These are phyloP conservation scores for Penicillium angulare DNA, from an alignment of 495 filamentous ascomycete species.

Conservation along the genomic window DNA sequence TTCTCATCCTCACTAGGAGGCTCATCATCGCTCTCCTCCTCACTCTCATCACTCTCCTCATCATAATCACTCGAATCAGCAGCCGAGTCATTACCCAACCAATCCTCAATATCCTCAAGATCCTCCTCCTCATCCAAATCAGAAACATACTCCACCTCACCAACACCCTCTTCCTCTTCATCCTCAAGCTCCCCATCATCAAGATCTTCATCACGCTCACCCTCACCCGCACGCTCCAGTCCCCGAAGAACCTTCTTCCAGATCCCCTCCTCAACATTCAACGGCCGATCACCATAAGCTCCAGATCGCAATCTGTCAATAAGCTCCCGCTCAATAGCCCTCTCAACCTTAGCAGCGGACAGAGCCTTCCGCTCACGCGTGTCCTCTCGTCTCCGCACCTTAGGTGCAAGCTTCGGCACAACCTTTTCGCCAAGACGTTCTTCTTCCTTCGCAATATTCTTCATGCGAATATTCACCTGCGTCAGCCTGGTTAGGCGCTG, in stretches of 20 bases:
- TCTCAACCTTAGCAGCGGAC: conserved; percentile 91
- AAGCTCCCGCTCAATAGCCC: conserved; percentile 92
- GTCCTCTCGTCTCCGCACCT: conserved; percentile 83
- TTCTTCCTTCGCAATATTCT: conserved; percentile 80
- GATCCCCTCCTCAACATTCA: conserved; percentile 90
- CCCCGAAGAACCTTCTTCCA: conserved; percentile 98
- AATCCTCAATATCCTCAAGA: conserved; percentile 72
- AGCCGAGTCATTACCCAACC: conserved; percentile 62
- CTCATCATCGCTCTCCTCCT: conserved; percentile 49
- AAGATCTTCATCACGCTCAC: conserved; percentile 78
- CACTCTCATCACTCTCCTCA: conserved; percentile 50
- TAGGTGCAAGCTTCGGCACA: conserved; percentile 88
- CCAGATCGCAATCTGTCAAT: conserved; percentile 88
- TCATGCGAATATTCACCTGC: conserved; percentile 86
- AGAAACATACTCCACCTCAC: conserved; percentile 81
- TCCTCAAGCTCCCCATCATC: conserved; percentile 84
- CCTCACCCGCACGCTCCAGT: conserved; percentile 82
- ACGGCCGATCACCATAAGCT: conserved; percentile 89
- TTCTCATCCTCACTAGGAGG: conserved; percentile 39
- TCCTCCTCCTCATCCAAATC: conserved; percentile 67
- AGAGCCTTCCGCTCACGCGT: conserved; percentile 92
- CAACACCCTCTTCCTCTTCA: conserved; percentile 66
- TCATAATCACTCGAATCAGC: conserved; percentile 51
- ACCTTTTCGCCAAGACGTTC: conserved; percentile 86
- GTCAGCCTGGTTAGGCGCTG: conserved; percentile 92